Evolutionary conservation across 2,329 filamentous ascomycete species (phyloP), one percentile per base, ranked within the genome.

Genomic region (Sporothrix inflata): DNA sequence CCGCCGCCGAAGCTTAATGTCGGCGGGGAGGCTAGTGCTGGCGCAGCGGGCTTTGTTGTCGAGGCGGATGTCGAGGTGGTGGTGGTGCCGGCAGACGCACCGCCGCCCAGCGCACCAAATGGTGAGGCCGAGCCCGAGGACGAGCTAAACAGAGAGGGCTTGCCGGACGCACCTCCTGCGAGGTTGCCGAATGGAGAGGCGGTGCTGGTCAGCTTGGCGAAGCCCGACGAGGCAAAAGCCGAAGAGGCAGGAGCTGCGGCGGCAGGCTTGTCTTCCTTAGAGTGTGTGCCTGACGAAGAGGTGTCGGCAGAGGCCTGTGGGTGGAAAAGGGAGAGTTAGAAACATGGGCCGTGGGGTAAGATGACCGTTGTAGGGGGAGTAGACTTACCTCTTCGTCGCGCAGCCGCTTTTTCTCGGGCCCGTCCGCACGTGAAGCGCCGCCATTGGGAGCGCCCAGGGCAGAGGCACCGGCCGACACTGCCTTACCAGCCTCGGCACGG

Each of bases 221-320:
- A 90, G 21, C 87, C 88, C 3, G 92, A 94, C 65, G 85, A 85
- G 27, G 89, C 88, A 79, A 94, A 94, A 6, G 90, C 88, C 11
- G 87, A 87, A 14, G 84, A 74, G 7, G 91, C 89, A 21, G 88
- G 86, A 69, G 71, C 34, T 24, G 73, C 12, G 4, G 53, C 34
- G 3, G 69, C 38, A 12, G 68, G 21, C 55, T 65, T 63, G 45
- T 70, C 70, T 12, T 72, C 61, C 12, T 67, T 53, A 6, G 24
- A 65, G 42, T 69, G 27, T 60, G n/a, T 16, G 9, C 9, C 16
- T 21, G 47, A 8, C 27, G 38, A 65, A 16, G 60, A 42, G 19
- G n/a, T 19, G 5, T 51, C 45, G 40, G 21, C 14, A 21, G 49
- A n/a, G n/a, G 45, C 21, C 63, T 27, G 14, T 34, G 30, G 30